These are phyloP conservation scores for Lodderomyces pseudojiufengensis DNA, from an alignment of 1,139 yeast species.

Conservation along the genomic window DNA sequence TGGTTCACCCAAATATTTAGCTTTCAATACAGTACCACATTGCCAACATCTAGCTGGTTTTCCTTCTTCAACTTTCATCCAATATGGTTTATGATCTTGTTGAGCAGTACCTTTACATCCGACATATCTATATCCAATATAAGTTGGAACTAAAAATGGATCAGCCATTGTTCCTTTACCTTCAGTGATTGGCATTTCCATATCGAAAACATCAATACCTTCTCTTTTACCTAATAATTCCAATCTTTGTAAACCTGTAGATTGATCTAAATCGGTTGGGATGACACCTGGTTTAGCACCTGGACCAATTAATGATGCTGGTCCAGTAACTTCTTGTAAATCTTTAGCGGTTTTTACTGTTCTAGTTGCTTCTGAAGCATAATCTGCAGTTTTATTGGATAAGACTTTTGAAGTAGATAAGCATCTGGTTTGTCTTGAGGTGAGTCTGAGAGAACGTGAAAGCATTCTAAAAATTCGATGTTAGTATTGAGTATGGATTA, in stretches of 20 bases:
- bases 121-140: conserved; percentile 90
- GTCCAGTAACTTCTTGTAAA: conserved; percentile 77
- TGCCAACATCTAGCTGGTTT: conserved; percentile 97
- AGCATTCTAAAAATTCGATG: conserved; percentile 24
- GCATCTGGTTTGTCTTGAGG: conserved; percentile 36
- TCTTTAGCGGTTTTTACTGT: conserved; percentile 58
- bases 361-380: conserved; percentile 21
- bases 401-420: conserved; percentile 36
- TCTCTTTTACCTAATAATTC: conserved; percentile 92
- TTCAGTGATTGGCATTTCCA: conserved; percentile 80
- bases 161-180: conserved; percentile 85
- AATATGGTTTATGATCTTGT: conserved; percentile 84
- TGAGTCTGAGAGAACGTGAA: conserved; percentile 38
- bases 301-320: conserved; percentile 79
- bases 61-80: conserved; percentile 88
- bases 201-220: conserved; percentile 94
- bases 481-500: conserved; percentile 5
- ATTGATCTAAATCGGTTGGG: conserved; percentile 93
- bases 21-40: conserved; percentile 92
- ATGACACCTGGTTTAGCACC: conserved; percentile 83
- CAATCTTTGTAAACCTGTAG: conserved; percentile 97
- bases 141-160: conserved; percentile 87
- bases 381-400: conserved; percentile 18
- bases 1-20: conserved; percentile 86
- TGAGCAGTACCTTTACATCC: conserved; percentile 94